Conservation (phyloP, 2,329 filamentous ascomycete species). For the Cladosporium cucumerinum region DNA sequence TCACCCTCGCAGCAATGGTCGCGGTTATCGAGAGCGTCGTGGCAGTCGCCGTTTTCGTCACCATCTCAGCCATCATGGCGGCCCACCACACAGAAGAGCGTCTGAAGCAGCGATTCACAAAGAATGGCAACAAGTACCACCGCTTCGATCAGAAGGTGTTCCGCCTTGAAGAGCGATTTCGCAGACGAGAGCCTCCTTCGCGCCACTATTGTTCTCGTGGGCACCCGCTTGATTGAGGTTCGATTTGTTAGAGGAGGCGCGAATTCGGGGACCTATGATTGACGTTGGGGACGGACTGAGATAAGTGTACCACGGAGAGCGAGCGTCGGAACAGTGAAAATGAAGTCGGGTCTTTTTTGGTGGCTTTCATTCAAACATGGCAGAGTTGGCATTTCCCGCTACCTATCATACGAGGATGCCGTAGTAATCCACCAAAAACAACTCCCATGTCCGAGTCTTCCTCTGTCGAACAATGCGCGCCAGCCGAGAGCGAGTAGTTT, state of each 20-base stretch:
- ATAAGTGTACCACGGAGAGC: neutral
- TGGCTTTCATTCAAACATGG: conserved; percentile 18
- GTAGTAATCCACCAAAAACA: conserved; percentile 17
- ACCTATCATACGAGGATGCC: conserved; percentile 13
- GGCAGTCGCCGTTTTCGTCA: neutral
- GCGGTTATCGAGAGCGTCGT: neutral
- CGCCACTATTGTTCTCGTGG: neutral
- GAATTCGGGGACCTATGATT: neutral
- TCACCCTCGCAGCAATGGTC: neutral
- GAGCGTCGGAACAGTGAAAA: neutral
- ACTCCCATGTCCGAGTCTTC: conserved; percentile 5
- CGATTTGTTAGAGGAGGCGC: neutral
- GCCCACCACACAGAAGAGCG: neutral
- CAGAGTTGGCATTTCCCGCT: conserved; percentile 17
- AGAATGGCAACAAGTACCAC: neutral
- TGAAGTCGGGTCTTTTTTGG: conserved; percentile 2
- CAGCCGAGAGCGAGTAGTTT: conserved; percentile 51
- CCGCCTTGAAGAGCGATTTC: neutral
- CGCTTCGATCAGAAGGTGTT: neutral
- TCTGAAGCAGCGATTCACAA: neutral
- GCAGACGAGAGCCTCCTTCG: neutral
- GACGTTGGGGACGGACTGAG: neutral
- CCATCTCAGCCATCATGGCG: neutral
- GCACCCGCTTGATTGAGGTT: neutral
- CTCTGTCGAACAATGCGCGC: conserved; percentile 8